Percentiles rank a stretch among this genome's conserved stretches.
Evolutionary conservation across 169 alveolate species (phyloP).

Genomic region (Plasmodium gallinaceum): DNA sequence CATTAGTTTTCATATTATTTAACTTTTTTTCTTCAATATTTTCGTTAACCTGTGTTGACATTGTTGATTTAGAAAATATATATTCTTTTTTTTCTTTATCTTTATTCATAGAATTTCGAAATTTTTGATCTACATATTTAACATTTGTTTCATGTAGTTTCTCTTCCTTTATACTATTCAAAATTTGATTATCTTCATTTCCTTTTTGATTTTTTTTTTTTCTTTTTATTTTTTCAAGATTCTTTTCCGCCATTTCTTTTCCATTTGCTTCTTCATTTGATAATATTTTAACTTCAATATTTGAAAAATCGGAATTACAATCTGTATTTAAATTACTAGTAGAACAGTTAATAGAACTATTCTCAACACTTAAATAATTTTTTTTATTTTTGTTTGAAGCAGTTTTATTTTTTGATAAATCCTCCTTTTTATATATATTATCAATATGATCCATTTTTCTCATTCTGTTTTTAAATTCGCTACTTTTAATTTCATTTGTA

Average conservation of each 20-base stretch:
- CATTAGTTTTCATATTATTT: background rate
- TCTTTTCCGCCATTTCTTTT: background rate
- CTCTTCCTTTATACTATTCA: conserved; percentile 6
- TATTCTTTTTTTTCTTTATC: conserved; percentile 15
- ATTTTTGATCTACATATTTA: background rate
- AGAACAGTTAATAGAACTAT: conserved; percentile 21
- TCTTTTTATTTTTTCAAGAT: no score
- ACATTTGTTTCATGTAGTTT: conserved; percentile 25
- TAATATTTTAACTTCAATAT: conserved; percentile 26
- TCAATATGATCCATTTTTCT: background rate
- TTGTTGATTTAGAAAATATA: conserved; percentile 1
- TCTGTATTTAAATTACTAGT: conserved; percentile 29
- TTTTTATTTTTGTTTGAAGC: background rate
- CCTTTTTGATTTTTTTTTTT: no score
- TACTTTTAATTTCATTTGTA: background rate
- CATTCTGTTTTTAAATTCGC: conserved; percentile 1
- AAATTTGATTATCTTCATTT: conserved; percentile 2
- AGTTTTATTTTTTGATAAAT: background rate
- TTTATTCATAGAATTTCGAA: background rate
- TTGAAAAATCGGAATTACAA: conserved; percentile 40
- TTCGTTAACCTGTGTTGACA: conserved; percentile 4
- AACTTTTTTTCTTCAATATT: conserved; percentile 12
- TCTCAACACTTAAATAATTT: conserved; percentile 11
- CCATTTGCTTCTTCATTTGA: conserved; percentile 14
- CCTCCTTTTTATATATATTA: conserved; percentile 7